Evolutionary conservation across 176 grass and related monocot genomes (phyloP).

Genomic region (Cenchrus purpureus): DNA sequence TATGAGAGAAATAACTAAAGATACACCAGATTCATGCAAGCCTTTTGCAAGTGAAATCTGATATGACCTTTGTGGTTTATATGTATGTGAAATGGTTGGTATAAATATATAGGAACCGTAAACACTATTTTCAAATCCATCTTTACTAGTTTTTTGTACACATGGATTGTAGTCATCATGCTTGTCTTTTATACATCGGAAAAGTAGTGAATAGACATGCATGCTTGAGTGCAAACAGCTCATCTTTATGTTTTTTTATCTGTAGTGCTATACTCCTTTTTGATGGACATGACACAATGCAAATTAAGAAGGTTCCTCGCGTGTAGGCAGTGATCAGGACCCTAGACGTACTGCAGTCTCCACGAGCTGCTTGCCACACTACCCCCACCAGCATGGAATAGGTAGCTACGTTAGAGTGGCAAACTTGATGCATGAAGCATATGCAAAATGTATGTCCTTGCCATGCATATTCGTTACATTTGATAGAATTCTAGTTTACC

Average conservation of each 20-base stretch:
- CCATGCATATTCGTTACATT: neutral
- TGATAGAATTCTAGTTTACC: neutral
- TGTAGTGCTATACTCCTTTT: neutral
- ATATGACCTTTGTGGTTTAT: neutral
- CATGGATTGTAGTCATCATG: neutral
- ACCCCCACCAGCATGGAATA: neutral
- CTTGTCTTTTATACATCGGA: neutral
- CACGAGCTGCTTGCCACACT: neutral
- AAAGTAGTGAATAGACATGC: neutral
- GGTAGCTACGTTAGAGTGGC: neutral
- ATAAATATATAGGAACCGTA: neutral
- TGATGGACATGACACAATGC: neutral
- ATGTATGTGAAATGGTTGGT: neutral
- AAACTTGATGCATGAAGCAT: neutral
- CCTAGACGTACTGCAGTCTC: neutral
- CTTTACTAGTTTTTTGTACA: neutral
- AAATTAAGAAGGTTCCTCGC: slow-evolving; percentile 1
- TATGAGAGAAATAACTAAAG: neutral
- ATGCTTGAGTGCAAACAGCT: neutral
- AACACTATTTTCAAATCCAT: neutral
- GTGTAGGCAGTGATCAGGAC: neutral
- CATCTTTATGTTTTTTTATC: neutral
- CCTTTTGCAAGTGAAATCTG: neutral
- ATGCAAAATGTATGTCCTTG: neutral
- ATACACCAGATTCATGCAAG: neutral